These are phyloP conservation scores for Gossypioides kirkii DNA, from an alignment of 345 rosid genomes.

Conservation along the genomic window DNA sequence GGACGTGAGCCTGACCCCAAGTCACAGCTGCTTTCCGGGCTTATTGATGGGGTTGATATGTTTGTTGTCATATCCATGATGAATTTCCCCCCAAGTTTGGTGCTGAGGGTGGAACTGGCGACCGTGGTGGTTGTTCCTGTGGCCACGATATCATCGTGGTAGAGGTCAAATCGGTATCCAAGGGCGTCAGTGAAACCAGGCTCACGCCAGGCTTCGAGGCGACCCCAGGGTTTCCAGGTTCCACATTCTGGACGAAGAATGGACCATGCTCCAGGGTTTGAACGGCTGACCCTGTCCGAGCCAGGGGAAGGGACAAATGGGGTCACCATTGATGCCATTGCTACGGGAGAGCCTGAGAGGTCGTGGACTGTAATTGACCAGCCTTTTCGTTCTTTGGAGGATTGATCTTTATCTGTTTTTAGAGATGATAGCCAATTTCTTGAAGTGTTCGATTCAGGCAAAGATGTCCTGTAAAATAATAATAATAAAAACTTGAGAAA, in stretches of 20 bases:
- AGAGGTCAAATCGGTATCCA: conserved; percentile 78
- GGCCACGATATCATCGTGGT: conserved; percentile 50
- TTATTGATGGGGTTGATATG: conserved; percentile 47
- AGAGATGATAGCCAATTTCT: conserved; percentile 44
- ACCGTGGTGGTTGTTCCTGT: conserved; percentile 29
- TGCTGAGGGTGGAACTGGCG: conserved; percentile 44
- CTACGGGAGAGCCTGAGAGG: conserved; percentile 93
- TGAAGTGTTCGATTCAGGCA: conserved; percentile 37
- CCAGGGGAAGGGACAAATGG: conserved; percentile 94
- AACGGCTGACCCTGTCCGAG: conserved; percentile 65
- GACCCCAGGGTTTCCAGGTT: conserved; percentile 97
- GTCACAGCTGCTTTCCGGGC: conserved; percentile 85
- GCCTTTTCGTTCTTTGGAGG: conserved; percentile 72
- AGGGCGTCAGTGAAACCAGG: conserved; percentile 41
- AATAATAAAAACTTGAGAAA: not conserved
- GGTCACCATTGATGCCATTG: conserved; percentile 97
- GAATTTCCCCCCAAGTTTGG: conserved; percentile 74
- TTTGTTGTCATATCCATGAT: conserved; percentile 57
- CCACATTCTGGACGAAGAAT: conserved; percentile 74
- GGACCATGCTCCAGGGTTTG: conserved; percentile 94
- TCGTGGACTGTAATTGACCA: conserved; percentile 94
- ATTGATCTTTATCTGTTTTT: conserved; percentile 49
- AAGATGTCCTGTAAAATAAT: conserved; percentile 46
- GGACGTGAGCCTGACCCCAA: conserved; percentile 56
- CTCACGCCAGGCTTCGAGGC: conserved; percentile 91